Conservation (phyloP, 352 stramenopile genomes). For the Globisporangium polare region DNA sequence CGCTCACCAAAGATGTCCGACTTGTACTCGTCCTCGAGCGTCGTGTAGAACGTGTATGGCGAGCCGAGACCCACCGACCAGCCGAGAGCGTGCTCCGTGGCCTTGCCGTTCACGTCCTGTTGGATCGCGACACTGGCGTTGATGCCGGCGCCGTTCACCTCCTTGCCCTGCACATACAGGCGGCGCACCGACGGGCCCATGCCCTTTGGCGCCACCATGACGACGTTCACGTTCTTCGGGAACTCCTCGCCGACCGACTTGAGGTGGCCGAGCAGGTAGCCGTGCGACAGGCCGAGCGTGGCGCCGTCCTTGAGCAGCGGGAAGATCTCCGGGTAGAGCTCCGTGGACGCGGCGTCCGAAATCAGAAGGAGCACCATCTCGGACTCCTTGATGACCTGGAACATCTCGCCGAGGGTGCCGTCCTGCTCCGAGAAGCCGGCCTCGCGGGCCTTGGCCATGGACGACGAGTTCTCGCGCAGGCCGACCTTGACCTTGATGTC, state of each 20-base stretch:
- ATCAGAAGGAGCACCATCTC: slow-evolving; percentile 98
- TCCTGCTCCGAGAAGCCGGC: slow-evolving; percentile 93
- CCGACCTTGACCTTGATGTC: slow-evolving; percentile 92
- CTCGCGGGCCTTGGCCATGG: slow-evolving; percentile 73
- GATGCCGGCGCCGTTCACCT: slow-evolving; percentile 97
- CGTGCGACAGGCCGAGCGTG: slow-evolving; percentile 96
- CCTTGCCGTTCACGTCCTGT: slow-evolving; percentile 92
- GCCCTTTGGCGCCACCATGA: slow-evolving; percentile 97
- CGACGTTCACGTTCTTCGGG: slow-evolving; percentile 96
- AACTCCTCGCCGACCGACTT: slow-evolving; percentile 94
- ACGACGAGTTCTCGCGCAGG: slow-evolving; percentile 74
- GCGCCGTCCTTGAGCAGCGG: slow-evolving; percentile 93
- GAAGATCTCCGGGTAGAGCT: slow-evolving; percentile 97
- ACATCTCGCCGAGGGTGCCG: slow-evolving; percentile 95
- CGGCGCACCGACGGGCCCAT: slow-evolving; percentile 96
- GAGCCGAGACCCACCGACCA: slow-evolving; percentile 96
- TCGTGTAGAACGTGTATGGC: slow-evolving; percentile 98
- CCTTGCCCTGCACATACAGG: slow-evolving; percentile 98
- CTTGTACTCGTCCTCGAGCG: slow-evolving; percentile 95
- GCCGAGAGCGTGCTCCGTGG: slow-evolving; percentile 94
- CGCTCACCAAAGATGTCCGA: slow-evolving; percentile 98
- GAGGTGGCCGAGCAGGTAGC: slow-evolving; percentile 96
- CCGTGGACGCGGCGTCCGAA: slow-evolving; percentile 93
- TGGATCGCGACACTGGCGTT: slow-evolving; percentile 96
- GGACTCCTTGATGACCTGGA: slow-evolving; percentile 93